A percentile compares a stretch with the other conserved stretches of the same genome.
phyloP scores from a whole-genome alignment of 2,329 filamentous ascomycete species.

The Aaosphaeria arxii region DNA sequence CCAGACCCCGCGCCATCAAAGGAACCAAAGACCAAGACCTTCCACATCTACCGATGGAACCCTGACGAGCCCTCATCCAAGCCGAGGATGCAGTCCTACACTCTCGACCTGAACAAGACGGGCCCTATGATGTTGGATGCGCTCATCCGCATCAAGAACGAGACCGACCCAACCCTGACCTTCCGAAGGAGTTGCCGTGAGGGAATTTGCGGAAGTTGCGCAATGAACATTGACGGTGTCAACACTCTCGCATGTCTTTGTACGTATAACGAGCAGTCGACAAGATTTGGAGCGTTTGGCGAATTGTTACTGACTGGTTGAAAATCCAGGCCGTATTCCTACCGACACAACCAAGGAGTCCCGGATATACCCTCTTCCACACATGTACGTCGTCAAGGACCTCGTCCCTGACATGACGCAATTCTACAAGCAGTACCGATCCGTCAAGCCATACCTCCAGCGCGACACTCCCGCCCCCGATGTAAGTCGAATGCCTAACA shows the following conservation, averaged over 20 bases:
- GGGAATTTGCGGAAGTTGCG: conserved; percentile 97
- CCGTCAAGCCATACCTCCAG: conserved; percentile 98
- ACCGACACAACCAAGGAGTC: conserved; percentile 75
- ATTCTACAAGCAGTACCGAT: conserved; percentile 99
- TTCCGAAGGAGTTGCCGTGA: conserved; percentile 96
- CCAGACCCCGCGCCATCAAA: conserved; percentile 58
- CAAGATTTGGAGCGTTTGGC: background rate
- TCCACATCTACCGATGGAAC: conserved; percentile 99
- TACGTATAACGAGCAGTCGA: conserved; percentile 52
- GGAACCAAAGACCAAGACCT: conserved; percentile 75
- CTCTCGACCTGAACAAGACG: conserved; percentile 96
- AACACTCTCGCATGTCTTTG: conserved; percentile 97
- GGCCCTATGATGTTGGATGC: conserved; percentile 98
- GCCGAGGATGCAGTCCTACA: conserved; percentile 93
- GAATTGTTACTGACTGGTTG: conserved; percentile 6
- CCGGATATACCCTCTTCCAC: conserved; percentile 96
- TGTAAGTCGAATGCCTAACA: conserved; percentile 53
- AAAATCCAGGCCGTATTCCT: conserved; percentile 82
- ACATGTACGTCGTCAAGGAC: conserved; percentile 99
- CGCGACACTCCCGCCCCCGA: conserved; percentile 79
- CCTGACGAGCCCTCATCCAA: conserved; percentile 89
- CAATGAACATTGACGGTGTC: conserved; percentile 99
- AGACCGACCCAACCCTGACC: conserved; percentile 92
- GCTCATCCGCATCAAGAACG: conserved; percentile 97
- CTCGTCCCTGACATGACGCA: conserved; percentile 95